These are phyloP conservation scores for Vaccinium macrocarpon DNA, from an alignment of 148 eudicot species.

Conservation along the genomic window DNA sequence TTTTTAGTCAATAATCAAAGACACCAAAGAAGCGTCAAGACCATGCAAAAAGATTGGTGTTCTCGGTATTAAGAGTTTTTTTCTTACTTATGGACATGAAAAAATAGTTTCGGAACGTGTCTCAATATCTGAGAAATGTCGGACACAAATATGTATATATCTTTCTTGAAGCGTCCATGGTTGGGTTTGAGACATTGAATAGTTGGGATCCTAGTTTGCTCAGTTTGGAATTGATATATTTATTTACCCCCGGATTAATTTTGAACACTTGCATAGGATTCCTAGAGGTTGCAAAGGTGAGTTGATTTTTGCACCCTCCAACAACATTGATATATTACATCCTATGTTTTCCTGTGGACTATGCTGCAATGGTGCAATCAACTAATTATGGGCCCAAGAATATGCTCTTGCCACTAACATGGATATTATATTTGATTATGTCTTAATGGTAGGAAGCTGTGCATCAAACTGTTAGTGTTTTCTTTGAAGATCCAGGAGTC, in stretches of 20 bases:
- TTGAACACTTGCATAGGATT: conserved; percentile 99
- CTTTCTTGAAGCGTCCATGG: not conserved
- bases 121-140: not conserved
- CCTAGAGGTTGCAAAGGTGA: conserved; percentile 93
- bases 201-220: not conserved
- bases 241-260: conserved; percentile 59
- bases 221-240: conserved; percentile 8
- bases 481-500: conserved; percentile 99
- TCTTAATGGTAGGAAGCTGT: conserved; percentile 66
- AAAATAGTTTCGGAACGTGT: not conserved
- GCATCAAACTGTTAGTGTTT: conserved; percentile 85
- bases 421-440: not conserved
- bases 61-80: not conserved
- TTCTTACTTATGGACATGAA: not conserved
- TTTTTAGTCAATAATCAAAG: not conserved
- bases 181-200: not conserved
- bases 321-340: not conserved
- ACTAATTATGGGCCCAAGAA: not conserved
- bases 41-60: not conserved
- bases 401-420: not conserved
- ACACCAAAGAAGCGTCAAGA: not conserved
- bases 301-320: conserved; percentile 12
- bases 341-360: not conserved
- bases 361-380: not conserved
- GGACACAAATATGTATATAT: not conserved